Evolutionary conservation across 345 rosid species (phyloP).

Genomic region (Psidium friedrichsthalianum): DNA sequence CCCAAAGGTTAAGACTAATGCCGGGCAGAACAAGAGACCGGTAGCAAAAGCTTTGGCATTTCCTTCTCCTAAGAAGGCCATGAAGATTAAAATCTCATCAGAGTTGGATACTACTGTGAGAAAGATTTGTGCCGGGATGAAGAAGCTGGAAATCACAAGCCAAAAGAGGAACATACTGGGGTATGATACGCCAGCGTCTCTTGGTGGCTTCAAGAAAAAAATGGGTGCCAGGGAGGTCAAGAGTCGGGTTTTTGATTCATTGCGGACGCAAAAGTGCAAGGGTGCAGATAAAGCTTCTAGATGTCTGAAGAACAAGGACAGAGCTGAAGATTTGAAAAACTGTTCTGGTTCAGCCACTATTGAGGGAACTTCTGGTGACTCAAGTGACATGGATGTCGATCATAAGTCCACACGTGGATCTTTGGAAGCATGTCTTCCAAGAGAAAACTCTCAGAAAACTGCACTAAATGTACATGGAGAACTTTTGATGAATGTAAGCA

Average conservation of each 20-base stretch:
- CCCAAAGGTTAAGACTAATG: constrained; percentile 23
- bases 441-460: background rate
- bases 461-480: constrained; percentile 4
- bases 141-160: constrained; percentile 50
- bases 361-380: constrained; percentile 18
- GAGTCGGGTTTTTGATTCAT: constrained; percentile 77
- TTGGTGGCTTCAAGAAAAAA: constrained; percentile 32
- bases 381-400: constrained; percentile 22
- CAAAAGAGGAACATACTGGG: constrained; percentile 28
- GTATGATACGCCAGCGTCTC: constrained; percentile 10
- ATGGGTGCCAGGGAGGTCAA: constrained; percentile 62
- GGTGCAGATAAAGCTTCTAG: constrained; percentile 16
- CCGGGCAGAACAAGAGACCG: constrained; percentile 25
- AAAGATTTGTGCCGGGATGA: constrained; percentile 47
- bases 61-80: constrained; percentile 69
- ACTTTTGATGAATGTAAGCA: background rate
- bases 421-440: constrained; percentile 3
- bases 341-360: background rate
- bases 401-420: constrained; percentile 15
- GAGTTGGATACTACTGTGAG: constrained; percentile 37
- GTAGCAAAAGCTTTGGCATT: constrained; percentile 64
- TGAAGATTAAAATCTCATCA: constrained; percentile 36
- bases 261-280: constrained; percentile 23
- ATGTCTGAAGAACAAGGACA: constrained; percentile 22
- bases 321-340: constrained; percentile 3